Percentiles rank a stretch among this genome's conserved stretches.
These are phyloP conservation scores for Colletotrichum graminicola DNA, from an alignment of 2,329 filamentous ascomycete species.

Conservation along the genomic window DNA sequence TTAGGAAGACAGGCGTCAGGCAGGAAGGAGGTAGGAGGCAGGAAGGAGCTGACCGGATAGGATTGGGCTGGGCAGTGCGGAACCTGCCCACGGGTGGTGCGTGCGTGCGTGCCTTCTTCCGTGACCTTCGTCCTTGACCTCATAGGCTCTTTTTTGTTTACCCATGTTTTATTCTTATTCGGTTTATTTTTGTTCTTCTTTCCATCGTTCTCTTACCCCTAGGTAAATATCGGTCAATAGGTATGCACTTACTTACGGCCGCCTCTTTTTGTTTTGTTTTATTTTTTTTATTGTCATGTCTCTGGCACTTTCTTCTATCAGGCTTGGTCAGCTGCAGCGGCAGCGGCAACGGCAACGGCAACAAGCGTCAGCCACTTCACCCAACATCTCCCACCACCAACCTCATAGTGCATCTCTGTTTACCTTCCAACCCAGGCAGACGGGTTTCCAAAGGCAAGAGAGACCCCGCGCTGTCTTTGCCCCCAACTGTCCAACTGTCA, in stretches of 20 bases:
- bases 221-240: too few relatives aligned
- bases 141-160: not conserved
- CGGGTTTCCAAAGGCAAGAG: not conserved
- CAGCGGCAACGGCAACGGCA: constrained; percentile 18
- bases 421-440: not conserved
- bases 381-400: constrained; percentile 2
- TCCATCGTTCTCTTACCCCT: not conserved
- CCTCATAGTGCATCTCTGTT: constrained; percentile 9
- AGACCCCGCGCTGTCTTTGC: not conserved
- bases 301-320: constrained; percentile 10
- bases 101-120: not conserved
- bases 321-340: constrained; percentile 30
- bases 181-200: not conserved
- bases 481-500: not conserved
- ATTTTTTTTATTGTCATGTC: not conserved
- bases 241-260: too few relatives aligned
- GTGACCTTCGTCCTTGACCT: not conserved
- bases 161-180: too few relatives aligned
- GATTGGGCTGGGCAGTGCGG: too few relatives aligned
- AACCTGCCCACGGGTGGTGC: too few relatives aligned
- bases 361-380: constrained; percentile 21
- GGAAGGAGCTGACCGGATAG: not conserved
- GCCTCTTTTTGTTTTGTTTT: too few relatives aligned
- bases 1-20: not conserved
- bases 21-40: not conserved